Conservation (phyloP, 805 yeast genomes). For the Lipomyces starkeyi region DNA sequence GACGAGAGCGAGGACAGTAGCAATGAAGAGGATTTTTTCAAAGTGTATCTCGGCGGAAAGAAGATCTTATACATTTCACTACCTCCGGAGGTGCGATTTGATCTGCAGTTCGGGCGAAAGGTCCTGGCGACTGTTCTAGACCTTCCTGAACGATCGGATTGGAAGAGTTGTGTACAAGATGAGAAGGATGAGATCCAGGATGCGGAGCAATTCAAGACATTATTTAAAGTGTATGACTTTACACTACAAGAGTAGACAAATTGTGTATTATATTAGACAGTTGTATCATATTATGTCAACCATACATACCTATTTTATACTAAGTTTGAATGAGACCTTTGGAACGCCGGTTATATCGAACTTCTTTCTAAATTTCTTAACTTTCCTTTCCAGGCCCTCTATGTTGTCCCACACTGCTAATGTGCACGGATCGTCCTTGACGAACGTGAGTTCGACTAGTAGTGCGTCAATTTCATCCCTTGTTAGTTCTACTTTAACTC, state of each 20-base stretch:
- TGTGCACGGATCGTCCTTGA: constrained; percentile 18
- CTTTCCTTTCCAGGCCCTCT: constrained; percentile 62
- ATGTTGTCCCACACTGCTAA: constrained; percentile 45
- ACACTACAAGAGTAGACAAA: constrained; percentile 36
- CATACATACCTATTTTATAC: neutral
- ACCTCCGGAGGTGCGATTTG: constrained; percentile 51
- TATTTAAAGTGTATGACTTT: constrained; percentile 62
- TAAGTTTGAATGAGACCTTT: constrained; percentile 3
- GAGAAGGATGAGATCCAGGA: constrained; percentile 66
- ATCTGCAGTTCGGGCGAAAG: constrained; percentile 83
- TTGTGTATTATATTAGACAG: neutral
- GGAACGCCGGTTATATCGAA: constrained; percentile 36
- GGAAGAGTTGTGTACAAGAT: constrained; percentile 79
- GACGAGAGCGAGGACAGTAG: constrained; percentile 40
- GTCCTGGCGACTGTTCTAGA: constrained; percentile 70
- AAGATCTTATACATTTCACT: constrained; percentile 28
- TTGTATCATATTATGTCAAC: constrained; percentile 6
- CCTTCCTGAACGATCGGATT: constrained; percentile 64
- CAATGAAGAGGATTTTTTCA: constrained; percentile 45
- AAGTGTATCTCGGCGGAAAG: constrained; percentile 37
- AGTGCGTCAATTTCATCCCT: constrained; percentile 16
- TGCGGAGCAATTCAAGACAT: constrained; percentile 64
- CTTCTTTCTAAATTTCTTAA: constrained; percentile 57
- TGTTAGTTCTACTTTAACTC: constrained; percentile 19
- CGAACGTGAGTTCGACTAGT: constrained; percentile 17